Percentiles rank a stretch among this genome's conserved stretches.
phyloP scores from a whole-genome alignment of 345 rosid genomes.

The Acer negundo region DNA sequence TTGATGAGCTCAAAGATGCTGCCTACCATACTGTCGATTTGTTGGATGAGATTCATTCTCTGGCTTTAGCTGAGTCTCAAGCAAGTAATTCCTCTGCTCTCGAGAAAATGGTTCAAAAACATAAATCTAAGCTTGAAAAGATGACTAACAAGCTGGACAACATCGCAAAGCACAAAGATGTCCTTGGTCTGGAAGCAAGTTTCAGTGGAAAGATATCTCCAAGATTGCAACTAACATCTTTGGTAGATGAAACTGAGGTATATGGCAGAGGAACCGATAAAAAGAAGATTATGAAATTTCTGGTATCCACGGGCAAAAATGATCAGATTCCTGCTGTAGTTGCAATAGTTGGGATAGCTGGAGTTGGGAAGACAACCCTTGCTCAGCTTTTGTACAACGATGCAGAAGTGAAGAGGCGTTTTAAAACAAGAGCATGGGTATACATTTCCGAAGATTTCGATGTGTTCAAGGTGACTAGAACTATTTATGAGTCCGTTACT shows the following conservation, averaged over 20 bases:
- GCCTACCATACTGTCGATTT: conserved; percentile 19
- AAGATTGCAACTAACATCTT: conserved; percentile 19
- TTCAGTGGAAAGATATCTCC: neutral
- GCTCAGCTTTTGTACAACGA: conserved; percentile 37
- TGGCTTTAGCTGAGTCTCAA: neutral
- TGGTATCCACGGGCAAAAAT: too few species aligned
- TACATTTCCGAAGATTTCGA: conserved; percentile 46
- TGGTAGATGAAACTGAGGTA: conserved; percentile 15
- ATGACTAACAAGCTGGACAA: conserved; percentile 11
- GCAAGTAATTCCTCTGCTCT: too few species aligned
- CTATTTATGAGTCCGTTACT: conserved; percentile 34
- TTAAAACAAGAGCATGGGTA: conserved; percentile 34
- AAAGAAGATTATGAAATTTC: neutral
- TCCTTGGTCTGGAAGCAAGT: conserved; percentile 19
- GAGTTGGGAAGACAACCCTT: conserved; percentile 47
- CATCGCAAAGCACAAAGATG: conserved; percentile 12
- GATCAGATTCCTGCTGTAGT: too few species aligned
- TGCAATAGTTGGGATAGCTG: conserved; percentile 35
- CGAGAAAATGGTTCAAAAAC: too few species aligned
- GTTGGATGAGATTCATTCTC: conserved; percentile 15
- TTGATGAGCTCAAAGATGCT: conserved; percentile 25
- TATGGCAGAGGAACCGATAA: conserved; percentile 7
- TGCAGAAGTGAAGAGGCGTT: conserved; percentile 21
- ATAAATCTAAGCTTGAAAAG: too few species aligned
- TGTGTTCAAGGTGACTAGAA: conserved; percentile 37